Percentiles rank a stretch among this genome's conserved stretches.
These are phyloP conservation scores for Adansonia madagascariensis DNA, from an alignment of 441 rosid species.

Conservation along the genomic window DNA sequence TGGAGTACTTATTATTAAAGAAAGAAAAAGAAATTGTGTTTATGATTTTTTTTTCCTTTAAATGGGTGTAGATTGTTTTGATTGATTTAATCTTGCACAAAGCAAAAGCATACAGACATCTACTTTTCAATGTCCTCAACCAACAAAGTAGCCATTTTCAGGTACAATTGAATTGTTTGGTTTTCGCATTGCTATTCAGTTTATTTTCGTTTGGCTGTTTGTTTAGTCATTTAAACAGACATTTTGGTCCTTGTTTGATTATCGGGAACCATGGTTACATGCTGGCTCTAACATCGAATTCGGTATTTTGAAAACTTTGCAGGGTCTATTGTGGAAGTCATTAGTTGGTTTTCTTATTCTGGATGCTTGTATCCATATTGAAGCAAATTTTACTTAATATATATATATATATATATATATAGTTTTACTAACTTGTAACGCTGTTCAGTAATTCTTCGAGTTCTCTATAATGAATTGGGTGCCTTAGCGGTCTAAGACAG, in stretches of 20 bases:
- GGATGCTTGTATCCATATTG: constrained; percentile 78
- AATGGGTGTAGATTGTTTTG: constrained; percentile 59
- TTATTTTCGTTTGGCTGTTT: neutral
- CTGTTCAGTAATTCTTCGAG: constrained; percentile 17
- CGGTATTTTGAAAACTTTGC: constrained; percentile 35
- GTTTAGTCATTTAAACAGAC: neutral
- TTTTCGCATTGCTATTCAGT: neutral
- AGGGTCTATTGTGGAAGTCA: constrained; percentile 74
- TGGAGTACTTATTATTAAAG: neutral
- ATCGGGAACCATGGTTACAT: neutral
- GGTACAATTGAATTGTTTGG: constrained; percentile 41
- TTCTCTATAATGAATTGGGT: constrained; percentile 11
- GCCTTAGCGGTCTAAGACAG: constrained; percentile 64
- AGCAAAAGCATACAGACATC: constrained; percentile 75
- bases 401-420: neutral
- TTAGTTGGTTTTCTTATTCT: constrained; percentile 56
- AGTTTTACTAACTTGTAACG: neutral
- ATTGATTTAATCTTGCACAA: constrained; percentile 85
- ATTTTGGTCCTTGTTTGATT: neutral
- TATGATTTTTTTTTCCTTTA: neutral
- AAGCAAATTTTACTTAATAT: constrained; percentile 20
- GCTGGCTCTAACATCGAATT: constrained; percentile 24
- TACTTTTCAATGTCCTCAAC: constrained; percentile 65
- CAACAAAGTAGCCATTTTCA: constrained; percentile 47
- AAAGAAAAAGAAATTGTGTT: neutral